Evolutionary conservation across 129 eudicot species (phyloP), one percentile per base, ranked within the genome.

Genomic region (Arctium minus): DNA sequence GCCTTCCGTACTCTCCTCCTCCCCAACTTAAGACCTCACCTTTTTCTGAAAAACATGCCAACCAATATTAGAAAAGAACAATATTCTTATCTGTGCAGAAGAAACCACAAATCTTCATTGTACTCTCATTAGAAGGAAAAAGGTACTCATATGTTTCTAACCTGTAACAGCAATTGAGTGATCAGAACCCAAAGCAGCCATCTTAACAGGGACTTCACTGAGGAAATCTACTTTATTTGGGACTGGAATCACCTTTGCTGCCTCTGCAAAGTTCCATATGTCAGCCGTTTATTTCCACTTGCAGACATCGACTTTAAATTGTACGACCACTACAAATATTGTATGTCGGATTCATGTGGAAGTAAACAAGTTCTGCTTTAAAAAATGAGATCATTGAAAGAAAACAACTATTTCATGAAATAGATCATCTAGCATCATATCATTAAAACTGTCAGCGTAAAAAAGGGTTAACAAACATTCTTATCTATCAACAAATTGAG

Each of bases 111-210:
- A 72, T 38, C 75, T 72, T 36, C 32, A 86, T 70, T 3, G 68
- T 81, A 77, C 73, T 74, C 31, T 11, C 6, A n/a, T 72, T 31
- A 13, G 1, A 77, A 72, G 36, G 30, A 1, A 53, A 80, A 70
- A 39, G 17, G 22, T 56, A 50, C 8, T 67, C 48, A 15, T 29
- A 79, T 11, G 36, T 75, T 53, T 62, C 83, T 73, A 71, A 96
- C 99, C 99, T 90, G 99, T 96, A 78, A 91, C 89, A 53, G 99
- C 97, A 82, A 96, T 84, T 31, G 99, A 93, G 87, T 96, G 99
- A 32, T 91, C 99, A 76, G 88, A 91, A 81, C 95, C 99, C 84
- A 96, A 85, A 73, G 97, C 89, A 8, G 79, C 89, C 86, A 74
- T 85, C 86, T 83, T 86, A 35, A 96, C 88, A 18, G 83, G 80